Conservation (phyloP, 2,329 filamentous ascomycete species). For the Epichloe sylvatica region DNA sequence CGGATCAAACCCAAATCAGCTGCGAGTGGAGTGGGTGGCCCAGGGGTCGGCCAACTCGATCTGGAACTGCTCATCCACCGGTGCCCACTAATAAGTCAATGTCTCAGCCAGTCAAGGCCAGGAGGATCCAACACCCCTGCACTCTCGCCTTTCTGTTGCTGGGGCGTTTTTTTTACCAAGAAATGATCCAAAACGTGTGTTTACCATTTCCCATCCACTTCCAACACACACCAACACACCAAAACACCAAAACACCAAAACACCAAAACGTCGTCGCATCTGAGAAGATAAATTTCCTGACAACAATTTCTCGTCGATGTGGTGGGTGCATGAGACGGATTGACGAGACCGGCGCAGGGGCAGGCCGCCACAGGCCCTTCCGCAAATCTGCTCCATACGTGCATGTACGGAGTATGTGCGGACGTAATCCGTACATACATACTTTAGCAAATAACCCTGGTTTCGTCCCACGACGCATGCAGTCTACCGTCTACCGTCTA, state of each 20-base stretch:
- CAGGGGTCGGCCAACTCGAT: no score
- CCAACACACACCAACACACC: neutral
- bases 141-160: neutral
- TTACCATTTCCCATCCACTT: neutral
- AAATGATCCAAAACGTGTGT: neutral
- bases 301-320: neutral
- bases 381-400: neutral
- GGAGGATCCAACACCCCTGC: neutral
- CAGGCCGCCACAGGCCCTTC: neutral
- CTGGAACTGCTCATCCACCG: neutral
- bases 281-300: neutral
- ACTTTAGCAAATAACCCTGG: neutral
- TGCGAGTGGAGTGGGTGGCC: neutral
- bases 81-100: conserved; percentile 14
- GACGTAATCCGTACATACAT: no score
- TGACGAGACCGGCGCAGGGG: neutral
- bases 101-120: conserved; percentile 14
- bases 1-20: neutral
- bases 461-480: neutral
- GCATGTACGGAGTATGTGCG: no score
- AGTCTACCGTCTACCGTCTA: neutral
- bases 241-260: no score
- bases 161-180: neutral
- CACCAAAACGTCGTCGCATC: no score
- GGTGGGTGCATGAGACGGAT: neutral